phyloP scores from a whole-genome alignment of 306 rosid species.

The Begonia masoniana region DNA sequence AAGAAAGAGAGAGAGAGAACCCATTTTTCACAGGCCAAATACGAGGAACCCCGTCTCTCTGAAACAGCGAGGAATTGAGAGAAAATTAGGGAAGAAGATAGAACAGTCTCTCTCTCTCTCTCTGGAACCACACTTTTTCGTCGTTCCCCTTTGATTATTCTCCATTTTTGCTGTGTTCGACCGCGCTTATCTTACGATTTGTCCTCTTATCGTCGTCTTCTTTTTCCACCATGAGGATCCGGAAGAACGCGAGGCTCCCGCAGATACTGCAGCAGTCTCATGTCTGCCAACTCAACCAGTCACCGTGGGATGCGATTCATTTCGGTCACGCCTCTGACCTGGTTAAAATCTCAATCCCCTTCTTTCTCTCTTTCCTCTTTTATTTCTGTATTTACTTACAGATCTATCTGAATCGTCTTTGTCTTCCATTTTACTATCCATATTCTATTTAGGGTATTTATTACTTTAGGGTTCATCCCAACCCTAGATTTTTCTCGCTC shows the following conservation, averaged over 20 bases:
- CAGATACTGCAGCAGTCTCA: conserved; percentile 28
- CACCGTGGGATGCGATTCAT: conserved; percentile 81
- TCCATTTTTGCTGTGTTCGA: too few species aligned
- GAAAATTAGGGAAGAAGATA: too few species aligned
- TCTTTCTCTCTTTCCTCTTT: conserved; percentile 3
- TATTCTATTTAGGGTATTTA: not conserved
- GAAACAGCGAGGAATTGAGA: too few species aligned
- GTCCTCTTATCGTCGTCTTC: too few species aligned
- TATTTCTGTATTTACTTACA: conserved; percentile 9
- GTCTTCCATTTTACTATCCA: not conserved
- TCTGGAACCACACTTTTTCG: too few species aligned
- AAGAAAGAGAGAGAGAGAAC: too few species aligned
- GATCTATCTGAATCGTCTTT: conserved; percentile 26
- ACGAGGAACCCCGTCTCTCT: too few species aligned
- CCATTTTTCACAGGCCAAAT: too few species aligned
- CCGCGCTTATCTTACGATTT: too few species aligned
- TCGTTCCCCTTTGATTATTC: too few species aligned
- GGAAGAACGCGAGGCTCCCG: conserved; percentile 57
- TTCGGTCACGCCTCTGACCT: conserved; percentile 27
- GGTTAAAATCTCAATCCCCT: conserved; percentile 24
- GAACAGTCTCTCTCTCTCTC: too few species aligned
- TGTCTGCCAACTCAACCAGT: conserved; percentile 73
- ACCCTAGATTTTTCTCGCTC: conserved; percentile 18
- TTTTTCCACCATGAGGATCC: conserved; percentile 51
- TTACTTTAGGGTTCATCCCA: conserved; percentile 35